phyloP scores from a whole-genome alignment of 208 protist genomes.

The Leishmania major region DNA sequence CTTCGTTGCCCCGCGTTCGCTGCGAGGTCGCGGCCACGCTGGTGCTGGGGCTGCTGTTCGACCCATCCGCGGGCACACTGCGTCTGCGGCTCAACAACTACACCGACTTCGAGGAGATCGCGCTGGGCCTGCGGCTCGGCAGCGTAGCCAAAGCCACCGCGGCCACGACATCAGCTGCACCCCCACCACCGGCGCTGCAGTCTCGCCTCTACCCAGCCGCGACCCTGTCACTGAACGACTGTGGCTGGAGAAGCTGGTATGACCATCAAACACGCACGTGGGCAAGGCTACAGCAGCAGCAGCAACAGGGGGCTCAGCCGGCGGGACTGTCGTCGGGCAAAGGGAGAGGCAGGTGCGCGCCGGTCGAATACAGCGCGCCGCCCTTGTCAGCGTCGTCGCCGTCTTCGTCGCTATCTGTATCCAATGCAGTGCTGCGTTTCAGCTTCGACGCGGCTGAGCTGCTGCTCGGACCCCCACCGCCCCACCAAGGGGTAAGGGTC shows the following conservation, averaged over 20 bases:
- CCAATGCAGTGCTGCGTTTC: conserved; percentile 33
- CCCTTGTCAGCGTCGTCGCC: background rate
- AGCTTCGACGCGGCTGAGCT: conserved; percentile 29
- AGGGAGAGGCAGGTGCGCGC: background rate
- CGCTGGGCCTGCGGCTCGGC: background rate
- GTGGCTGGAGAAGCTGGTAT: conserved; percentile 32
- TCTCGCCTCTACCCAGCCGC: conserved; percentile 25
- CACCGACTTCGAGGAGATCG: conserved; percentile 16
- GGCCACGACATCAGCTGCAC: background rate
- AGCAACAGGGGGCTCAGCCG: conserved; percentile 2
- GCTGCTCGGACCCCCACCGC: conserved; percentile 18
- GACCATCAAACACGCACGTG: conserved; percentile 22
- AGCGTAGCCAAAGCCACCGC: background rate
- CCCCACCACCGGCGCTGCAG: background rate
- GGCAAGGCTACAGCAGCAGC: conserved; percentile 9
- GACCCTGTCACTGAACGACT: conserved; percentile 30
- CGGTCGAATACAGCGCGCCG: background rate
- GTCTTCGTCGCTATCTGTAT: background rate
- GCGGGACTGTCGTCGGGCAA: background rate
- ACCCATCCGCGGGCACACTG: conserved; percentile 7
- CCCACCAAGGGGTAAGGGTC: background rate
- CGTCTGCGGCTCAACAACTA: conserved; percentile 35
- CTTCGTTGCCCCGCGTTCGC: background rate
- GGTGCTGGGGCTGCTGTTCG: conserved; percentile 23
- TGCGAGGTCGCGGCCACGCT: conserved; percentile 7